Base-by-base conservation (phyloP, 352 stramenopile genomes). In the Globisporangium echinulatum region DNA sequence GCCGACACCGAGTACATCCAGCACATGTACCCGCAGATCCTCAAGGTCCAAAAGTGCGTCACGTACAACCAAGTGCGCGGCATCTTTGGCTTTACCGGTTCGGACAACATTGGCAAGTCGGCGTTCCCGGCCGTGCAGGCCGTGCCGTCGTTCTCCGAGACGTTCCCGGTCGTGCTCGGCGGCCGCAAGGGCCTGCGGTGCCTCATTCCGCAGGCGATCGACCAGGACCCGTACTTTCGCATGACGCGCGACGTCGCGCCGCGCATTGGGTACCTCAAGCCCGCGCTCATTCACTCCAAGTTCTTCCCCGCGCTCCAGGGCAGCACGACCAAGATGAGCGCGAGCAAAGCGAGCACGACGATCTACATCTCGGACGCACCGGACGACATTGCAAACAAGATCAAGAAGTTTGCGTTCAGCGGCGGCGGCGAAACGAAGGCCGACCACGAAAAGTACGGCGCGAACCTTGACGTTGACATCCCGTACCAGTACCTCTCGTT, bases 281-380 rank as follows among this genome's bases (percentile, higher is more conserved):
- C 97, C 14, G 90, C 97, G 10, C 85, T 99, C 40, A 98, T 99
- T 63, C 97, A 99, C 80, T 99, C 95, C 63, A 99, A 99, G 74
- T 99, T 99, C 73, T 99, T 99, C 80, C 97, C 98, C 3, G 96
- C 97, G 5, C 82, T 99, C 7, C 95, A 99, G 77, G 97, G 96
- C 47, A 85, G 79, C 67, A 84, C 85, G 47, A 98, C 97, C 47
- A 99, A 99, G 82, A 99, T 99, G 98, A 98, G 89, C 62, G 95
- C 92, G 40, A 98, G 88, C 53, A 92, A 97, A 71, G 80, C 81
- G 15, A 98, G 95, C 66, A 98, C 92, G 40, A 98, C 97, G 42
- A 99, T 99, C 56, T 99, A 99, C 75, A 94, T 99, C 52, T 99
- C 97, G 33, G 98, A 99, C 79, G 96, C 96, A 7, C 75, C 90